Base-by-base conservation (phyloP, 2,329 filamentous ascomycete species). In the Rugonectria rugulosa region DNA sequence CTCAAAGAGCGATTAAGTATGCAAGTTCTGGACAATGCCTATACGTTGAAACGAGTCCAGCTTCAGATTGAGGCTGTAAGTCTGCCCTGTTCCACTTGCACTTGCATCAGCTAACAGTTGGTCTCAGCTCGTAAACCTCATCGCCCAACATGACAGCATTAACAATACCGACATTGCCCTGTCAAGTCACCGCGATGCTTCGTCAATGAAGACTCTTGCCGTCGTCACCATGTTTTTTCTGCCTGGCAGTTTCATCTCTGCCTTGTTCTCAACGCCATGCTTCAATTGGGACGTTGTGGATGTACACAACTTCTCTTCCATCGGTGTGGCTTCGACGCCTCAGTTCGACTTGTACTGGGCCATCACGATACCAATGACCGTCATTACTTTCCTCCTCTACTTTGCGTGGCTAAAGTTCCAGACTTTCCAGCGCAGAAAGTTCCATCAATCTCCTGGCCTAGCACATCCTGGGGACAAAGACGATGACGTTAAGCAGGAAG, bases 211-310 rank as follows among this genome's bases (percentile, higher is more conserved):
- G 66, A 77, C 74, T 7, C 58, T 77, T 19, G 75, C 75, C 15
- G 66, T 77, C 17, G 73, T 78, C 17, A 75, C 75, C 54, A 77
- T 77, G 75, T 69, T 77, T 29, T 77, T 77, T 59, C 67, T 78
- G 2, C 75, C 75, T 0, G 75, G 75, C 1, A 77, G 71, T 51
- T 78, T 78, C 47, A 68, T 77, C 14, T 74, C 75, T 1, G 73
- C 75, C 2, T 67, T 77, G n/a, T 77, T 78, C 57, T 75, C 73
- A 4, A 73, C 72, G 7, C 32, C 65, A 6, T 63, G 69, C 46
- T 75, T 76, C 48, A 63, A 72, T 20, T 76, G 72, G 73, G 63
- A 65, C 36, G 40, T 56, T 40, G 59, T 69, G 15, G 49, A 69
- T 4, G 23, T 45, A 29, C 53, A 67, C n/a, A 24, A 57, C 0